These are phyloP conservation scores for Hyphodiscus sp. DNA, from an alignment of 2,329 filamentous ascomycete genomes.

Conservation along the genomic window DNA sequence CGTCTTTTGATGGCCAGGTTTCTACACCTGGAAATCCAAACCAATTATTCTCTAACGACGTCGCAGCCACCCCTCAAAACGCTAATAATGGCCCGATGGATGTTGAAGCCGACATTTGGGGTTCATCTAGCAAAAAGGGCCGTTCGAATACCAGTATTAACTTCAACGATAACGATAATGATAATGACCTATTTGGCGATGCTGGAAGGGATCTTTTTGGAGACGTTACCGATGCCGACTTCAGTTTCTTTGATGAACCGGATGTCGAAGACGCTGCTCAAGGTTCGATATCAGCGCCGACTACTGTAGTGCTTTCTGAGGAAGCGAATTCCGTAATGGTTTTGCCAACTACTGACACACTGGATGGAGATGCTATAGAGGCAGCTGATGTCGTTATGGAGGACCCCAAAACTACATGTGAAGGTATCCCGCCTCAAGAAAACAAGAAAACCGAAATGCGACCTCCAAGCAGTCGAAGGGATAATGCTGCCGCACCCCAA, in stretches of 20 bases:
- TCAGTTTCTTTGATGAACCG: slow-evolving; percentile 73
- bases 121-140: slow-evolving; percentile 20
- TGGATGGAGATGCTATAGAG: neutral
- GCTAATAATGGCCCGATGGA: slow-evolving; percentile 12
- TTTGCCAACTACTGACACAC: neutral
- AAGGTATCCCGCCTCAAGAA: neutral
- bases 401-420: neutral
- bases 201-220: slow-evolving; percentile 63
- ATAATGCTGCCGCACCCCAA: neutral
- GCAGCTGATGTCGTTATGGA: neutral
- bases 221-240: slow-evolving; percentile 73
- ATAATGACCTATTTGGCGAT: slow-evolving; percentile 56
- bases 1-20: slow-evolving; percentile 48
- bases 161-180: slow-evolving; percentile 34
- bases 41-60: slow-evolving; percentile 33
- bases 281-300: slow-evolving; percentile 10
- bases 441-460: neutral
- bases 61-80: slow-evolving; percentile 20
- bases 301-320: neutral
- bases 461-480: neutral
- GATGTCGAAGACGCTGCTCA: slow-evolving; percentile 26
- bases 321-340: neutral
- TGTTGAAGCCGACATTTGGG: slow-evolving; percentile 25
- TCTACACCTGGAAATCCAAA: slow-evolving; percentile 47
- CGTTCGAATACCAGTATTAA: slow-evolving; percentile 15